phyloP scores from a whole-genome alignment of 2,329 filamentous ascomycete genomes.

The Cordyceps tenuipes region DNA sequence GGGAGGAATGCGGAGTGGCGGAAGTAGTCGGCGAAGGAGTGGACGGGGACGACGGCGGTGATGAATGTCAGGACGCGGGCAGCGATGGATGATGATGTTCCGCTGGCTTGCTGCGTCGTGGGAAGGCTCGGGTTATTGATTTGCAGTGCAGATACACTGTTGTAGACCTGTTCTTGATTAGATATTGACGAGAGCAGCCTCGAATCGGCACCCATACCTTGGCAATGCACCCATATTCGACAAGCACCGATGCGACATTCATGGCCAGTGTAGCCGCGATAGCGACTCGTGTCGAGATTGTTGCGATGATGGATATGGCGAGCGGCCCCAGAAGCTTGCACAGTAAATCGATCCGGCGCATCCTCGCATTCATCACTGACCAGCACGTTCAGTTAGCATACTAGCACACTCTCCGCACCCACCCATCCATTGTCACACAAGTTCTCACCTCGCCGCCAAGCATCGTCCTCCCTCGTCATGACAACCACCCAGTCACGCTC shows the following conservation, averaged over 20 bases:
- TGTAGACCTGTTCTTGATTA: constrained; percentile 17
- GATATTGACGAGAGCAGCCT: neutral
- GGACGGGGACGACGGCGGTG: constrained; percentile 11
- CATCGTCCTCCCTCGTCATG: neutral
- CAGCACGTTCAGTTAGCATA: constrained; percentile 13
- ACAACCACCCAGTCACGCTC: constrained; percentile 7
- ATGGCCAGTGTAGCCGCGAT: constrained; percentile 41
- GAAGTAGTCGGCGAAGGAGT: constrained; percentile 35
- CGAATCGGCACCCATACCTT: neutral
- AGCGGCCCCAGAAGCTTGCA: constrained; percentile 52
- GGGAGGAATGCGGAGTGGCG: constrained; percentile 49
- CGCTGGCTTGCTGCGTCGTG: neutral
- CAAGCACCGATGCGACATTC: constrained; percentile 24
- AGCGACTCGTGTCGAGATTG: constrained; percentile 37
- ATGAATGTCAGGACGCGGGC: neutral
- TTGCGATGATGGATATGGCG: constrained; percentile 44
- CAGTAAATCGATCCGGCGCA: constrained; percentile 53
- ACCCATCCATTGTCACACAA: constrained; percentile 20
- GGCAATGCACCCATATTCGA: constrained; percentile 2
- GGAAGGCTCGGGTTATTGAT: neutral
- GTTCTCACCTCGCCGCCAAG: constrained; percentile 19
- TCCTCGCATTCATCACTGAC: constrained; percentile 44
- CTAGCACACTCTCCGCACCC: constrained; percentile 14
- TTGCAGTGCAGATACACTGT: constrained; percentile 16
- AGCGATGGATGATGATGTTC: constrained; percentile 1